Percentiles rank a stretch among this genome's conserved stretches.
Conservation (phyloP, 768 basidiomycete species). For the Kondoa malvinella region DNA sequence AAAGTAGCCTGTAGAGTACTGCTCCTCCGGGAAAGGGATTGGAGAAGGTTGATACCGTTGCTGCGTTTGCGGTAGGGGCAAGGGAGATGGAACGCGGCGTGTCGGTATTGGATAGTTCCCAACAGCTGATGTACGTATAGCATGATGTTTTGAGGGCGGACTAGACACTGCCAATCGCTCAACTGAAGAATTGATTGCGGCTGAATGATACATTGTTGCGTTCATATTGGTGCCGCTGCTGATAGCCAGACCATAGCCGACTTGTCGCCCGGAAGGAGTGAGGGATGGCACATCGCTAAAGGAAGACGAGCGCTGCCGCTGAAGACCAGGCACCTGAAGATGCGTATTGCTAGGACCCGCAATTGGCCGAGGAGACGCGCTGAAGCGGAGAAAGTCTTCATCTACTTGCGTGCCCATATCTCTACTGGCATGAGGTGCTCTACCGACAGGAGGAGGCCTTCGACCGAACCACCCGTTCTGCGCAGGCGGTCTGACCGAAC, state of each 20-base stretch:
- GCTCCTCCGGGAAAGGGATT: neutral
- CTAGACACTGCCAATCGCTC: neutral
- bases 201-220: neutral
- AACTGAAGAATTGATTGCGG: neutral
- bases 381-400: neutral
- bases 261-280: neutral
- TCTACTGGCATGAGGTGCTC: neutral
- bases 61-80: neutral
- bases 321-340: neutral
- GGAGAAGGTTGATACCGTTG: neutral
- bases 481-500: neutral
- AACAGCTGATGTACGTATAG: neutral
- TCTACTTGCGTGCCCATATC: neutral
- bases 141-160: neutral
- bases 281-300: neutral
- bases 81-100: neutral
- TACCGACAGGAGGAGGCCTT: neutral
- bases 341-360: neutral
- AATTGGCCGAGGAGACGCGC: neutral
- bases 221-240: neutral
- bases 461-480: neutral
- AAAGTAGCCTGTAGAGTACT: neutral
- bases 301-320: neutral
- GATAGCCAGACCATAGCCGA: neutral
- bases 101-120: neutral